phyloP scores from a whole-genome alignment of 208 protist genomes.

The Leishmania aethiopica region DNA sequence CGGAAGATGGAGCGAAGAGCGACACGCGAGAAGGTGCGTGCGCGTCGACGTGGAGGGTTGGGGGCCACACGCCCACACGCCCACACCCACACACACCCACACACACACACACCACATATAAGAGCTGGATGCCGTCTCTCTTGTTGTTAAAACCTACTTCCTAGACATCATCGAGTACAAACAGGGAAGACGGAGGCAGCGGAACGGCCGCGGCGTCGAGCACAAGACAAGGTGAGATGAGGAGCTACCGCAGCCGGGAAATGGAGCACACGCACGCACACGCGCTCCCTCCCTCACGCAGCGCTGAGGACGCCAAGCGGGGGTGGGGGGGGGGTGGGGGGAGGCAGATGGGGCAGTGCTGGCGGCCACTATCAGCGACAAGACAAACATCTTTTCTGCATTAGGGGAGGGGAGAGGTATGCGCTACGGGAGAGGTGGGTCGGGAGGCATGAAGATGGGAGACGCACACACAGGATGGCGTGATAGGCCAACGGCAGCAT shows the following conservation, averaged over 20 bases:
- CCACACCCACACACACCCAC: neutral
- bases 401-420: neutral
- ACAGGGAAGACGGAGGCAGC: neutral
- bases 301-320: neutral
- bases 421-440: neutral
- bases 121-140: neutral
- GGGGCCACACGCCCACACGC: neutral
- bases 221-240: neutral
- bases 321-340: neutral
- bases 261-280: neutral
- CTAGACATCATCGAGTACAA: neutral
- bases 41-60: neutral
- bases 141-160: neutral
- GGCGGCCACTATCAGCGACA: neutral
- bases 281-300: neutral
- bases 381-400: neutral
- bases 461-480: neutral
- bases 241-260: neutral
- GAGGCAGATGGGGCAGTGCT: too few species aligned
- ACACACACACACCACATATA: neutral
- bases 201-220: neutral
- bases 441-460: neutral
- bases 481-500: neutral
- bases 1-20: neutral
- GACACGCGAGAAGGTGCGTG: neutral